phyloP scores from a whole-genome alignment of 2,329 filamentous ascomycete species.

The Talaromyces sp. region DNA sequence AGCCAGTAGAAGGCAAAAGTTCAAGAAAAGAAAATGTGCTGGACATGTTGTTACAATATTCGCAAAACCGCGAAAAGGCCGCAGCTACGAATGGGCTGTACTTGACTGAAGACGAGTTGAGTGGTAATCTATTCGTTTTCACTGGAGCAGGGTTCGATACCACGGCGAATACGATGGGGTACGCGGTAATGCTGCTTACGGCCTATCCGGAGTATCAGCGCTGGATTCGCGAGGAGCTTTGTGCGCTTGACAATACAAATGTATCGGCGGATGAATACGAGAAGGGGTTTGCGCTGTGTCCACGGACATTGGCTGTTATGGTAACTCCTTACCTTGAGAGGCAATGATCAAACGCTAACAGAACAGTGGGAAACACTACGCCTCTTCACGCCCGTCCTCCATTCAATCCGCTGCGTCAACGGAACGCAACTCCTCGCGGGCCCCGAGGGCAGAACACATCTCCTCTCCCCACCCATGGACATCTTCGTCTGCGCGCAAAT shows the following conservation, averaged over 20 bases:
- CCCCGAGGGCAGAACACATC: slow-evolving; percentile 23
- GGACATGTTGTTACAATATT: slow-evolving; percentile 29
- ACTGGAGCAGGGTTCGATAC: slow-evolving; percentile 49
- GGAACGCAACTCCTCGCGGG: slow-evolving; percentile 31
- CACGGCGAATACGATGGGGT: slow-evolving; percentile 51
- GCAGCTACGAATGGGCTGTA: slow-evolving; percentile 16
- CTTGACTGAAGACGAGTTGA: slow-evolving; percentile 40
- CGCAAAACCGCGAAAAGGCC: slow-evolving; percentile 23
- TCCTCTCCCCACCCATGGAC: slow-evolving; percentile 32
- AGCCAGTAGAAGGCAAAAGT: slow-evolving; percentile 13
- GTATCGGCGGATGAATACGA: slow-evolving; percentile 40
- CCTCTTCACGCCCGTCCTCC: slow-evolving; percentile 39
- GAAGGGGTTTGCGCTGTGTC: slow-evolving; percentile 42
- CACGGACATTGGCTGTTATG: slow-evolving; percentile 49
- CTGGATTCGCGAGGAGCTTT: slow-evolving; percentile 52
- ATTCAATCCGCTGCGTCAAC: slow-evolving; percentile 35
- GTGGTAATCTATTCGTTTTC: slow-evolving; percentile 48
- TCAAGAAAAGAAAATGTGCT: slow-evolving; percentile 26
- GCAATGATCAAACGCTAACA: not conserved
- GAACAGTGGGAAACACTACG: slow-evolving; percentile 42
- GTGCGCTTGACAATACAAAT: slow-evolving; percentile 28
- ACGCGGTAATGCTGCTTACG: slow-evolving; percentile 47
- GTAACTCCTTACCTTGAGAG: slow-evolving; percentile 24
- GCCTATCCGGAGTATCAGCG: slow-evolving; percentile 49
- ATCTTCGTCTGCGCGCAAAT: slow-evolving; percentile 27